Evolutionary conservation across 1,139 yeast genomes (phyloP), one percentile per base, ranked within the genome.

Genomic region (Kurtzmaniella natalensis): DNA sequence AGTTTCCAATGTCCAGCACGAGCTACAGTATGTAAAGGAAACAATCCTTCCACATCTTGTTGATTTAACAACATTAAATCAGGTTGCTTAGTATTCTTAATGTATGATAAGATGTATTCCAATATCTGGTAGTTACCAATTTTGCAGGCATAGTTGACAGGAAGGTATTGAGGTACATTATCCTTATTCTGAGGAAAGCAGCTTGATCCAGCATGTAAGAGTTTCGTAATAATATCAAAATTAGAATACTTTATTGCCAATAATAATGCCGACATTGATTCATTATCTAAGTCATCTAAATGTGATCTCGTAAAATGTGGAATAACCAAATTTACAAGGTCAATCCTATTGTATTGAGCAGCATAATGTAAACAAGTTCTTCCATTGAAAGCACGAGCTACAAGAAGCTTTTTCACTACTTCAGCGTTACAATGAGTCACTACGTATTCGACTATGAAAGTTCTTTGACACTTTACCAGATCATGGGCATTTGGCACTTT

Each of bases 291-390:
- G 29, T 64, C 64, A 48, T 79, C 82, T 7, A 75, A 49, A 36
- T 62, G 60, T 2, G 48, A 47, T 28, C 43, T 50, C 2, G 74
- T 73, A 37, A 63, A 68, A 11, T 45, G 40, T 0, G 68, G 63
- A 22, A 63, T 53, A 10, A 81, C 53, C 2, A 71, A 54, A 26
- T 63, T 61, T 20, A 81, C 64, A 21, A 81, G 56, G 40, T 78
- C 86, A 17, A 66, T 51, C 38, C 84, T 59, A 31, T 83, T 82
- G 43, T 72, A 59, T 47, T 81, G 88, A 5, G 95, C 76, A 1
- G 96, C 94, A 53, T 89, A 87, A 56, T 92, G 97, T 10, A 92
- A 61, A 25, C 97, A 89, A 3, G 82, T 80, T 45, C 94, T 72
- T 4, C 95, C 95, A 45, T 84, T 81, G 28, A 72, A 70, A 50